These are phyloP conservation scores for Wickerhamomyces queroliae DNA, from an alignment of 805 yeast genomes.

Conservation along the genomic window DNA sequence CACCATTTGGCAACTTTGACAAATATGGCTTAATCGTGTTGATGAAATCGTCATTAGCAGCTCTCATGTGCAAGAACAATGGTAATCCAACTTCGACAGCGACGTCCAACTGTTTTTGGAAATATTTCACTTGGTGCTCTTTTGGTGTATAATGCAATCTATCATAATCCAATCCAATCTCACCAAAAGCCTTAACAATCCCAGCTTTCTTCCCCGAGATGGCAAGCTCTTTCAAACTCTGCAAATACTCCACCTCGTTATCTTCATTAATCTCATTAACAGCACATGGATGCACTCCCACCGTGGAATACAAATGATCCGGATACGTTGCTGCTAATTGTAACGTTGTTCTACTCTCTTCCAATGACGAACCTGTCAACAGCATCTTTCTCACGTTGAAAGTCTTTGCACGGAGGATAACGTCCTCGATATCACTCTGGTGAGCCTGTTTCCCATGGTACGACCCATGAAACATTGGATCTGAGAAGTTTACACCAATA, in stretches of 20 bases:
- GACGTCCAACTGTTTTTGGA: conserved; percentile 67
- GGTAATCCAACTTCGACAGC: conserved; percentile 61
- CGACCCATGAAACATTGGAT: conserved; percentile 77
- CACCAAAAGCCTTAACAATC: conserved; percentile 81
- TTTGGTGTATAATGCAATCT: conserved; percentile 70
- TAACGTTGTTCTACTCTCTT: conserved; percentile 60
- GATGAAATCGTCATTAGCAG: conserved; percentile 76
- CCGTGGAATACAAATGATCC: conserved; percentile 53
- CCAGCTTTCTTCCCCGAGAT: conserved; percentile 41
- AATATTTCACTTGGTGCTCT: conserved; percentile 61
- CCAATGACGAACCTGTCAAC: conserved; percentile 76
- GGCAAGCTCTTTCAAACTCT: conserved; percentile 43
- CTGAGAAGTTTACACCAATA: conserved; percentile 77
- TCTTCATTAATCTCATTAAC: conserved; percentile 46
- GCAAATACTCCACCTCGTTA: conserved; percentile 35
- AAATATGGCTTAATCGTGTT: conserved; percentile 54
- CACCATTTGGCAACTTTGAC: conserved; percentile 42
- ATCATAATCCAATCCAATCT: conserved; percentile 93
- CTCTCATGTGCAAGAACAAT: conserved; percentile 85
- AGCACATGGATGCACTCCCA: conserved; percentile 94
- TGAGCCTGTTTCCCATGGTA: conserved; percentile 72
- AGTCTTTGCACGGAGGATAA: conserved; percentile 59
- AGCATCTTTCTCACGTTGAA: conserved; percentile 66
- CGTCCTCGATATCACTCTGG: conserved; percentile 54
- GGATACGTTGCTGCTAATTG: conserved; percentile 41